Percentiles rank a stretch among this genome's conserved stretches.
Evolutionary conservation across 768 basidiomycete species (phyloP).

Genomic region (Rhizopogon salebrosus): DNA sequence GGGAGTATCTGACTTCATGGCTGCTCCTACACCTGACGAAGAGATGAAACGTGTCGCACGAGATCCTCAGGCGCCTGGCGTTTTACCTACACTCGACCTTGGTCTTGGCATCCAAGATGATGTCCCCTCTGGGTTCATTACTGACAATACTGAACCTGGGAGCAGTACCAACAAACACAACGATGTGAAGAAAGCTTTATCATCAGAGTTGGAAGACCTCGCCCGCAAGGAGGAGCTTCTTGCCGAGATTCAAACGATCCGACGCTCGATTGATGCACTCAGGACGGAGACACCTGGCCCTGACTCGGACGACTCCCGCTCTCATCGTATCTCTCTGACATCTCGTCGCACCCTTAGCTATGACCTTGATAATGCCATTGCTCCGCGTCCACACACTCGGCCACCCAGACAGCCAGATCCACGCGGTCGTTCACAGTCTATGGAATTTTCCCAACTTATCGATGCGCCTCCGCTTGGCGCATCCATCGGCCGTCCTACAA

Average conservation of each 20-base stretch:
- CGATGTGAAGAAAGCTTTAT: slow-evolving; percentile 30
- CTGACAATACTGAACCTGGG: slow-evolving; percentile 34
- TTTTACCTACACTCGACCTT: slow-evolving; percentile 68
- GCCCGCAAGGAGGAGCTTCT: slow-evolving; percentile 68
- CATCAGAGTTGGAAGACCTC: slow-evolving; percentile 45
- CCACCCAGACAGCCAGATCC: slow-evolving; percentile 68
- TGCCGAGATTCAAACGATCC: slow-evolving; percentile 74
- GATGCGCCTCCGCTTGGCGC: slow-evolving; percentile 41
- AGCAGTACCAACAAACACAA: slow-evolving; percentile 19
- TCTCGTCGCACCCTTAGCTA: slow-evolving; percentile 66
- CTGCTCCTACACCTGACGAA: slow-evolving; percentile 56
- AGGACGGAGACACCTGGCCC: slow-evolving; percentile 60
- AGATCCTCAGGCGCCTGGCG: slow-evolving; percentile 47
- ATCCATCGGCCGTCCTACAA: slow-evolving; percentile 63
- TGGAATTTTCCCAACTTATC: slow-evolving; percentile 56
- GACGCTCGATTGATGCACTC: slow-evolving; percentile 71
- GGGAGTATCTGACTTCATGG: slow-evolving; percentile 70
- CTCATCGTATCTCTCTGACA: slow-evolving; percentile 59
- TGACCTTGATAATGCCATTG: slow-evolving; percentile 52
- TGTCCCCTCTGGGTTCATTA: slow-evolving; percentile 67
- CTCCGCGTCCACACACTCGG: slow-evolving; percentile 54
- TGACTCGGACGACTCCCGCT: slow-evolving; percentile 49
- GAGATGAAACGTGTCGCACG: slow-evolving; percentile 50
- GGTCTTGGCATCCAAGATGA: slow-evolving; percentile 71
- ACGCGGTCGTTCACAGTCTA: slow-evolving; percentile 62